Evolutionary conservation across 768 basidiomycete genomes (phyloP), one percentile per base, ranked within the genome.

Genomic region (Macrolepiota dolichaula): DNA sequence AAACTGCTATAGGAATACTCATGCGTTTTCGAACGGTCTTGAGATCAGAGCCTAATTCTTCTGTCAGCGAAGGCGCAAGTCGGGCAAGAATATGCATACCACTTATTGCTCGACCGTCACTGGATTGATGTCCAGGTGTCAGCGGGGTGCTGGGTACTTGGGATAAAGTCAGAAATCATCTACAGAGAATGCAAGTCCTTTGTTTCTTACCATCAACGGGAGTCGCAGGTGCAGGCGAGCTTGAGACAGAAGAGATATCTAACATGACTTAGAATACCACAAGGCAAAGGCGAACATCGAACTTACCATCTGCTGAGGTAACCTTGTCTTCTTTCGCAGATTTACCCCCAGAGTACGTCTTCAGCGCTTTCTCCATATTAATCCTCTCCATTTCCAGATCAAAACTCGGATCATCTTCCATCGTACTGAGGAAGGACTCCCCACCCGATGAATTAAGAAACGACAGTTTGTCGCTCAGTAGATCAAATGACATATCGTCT

Each of bases 381-480:
- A 47, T 29, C 52, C 22, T 57, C 27, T 63, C 59, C 32, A 51
- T 32, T n/a, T 63, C 67, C 65, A 75, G 62, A 42, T 79, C 76
- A 57, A 78, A 79, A 62, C 77, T 77, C 37, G 76, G 72, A 49
- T 80, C 79, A 37, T 76, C 77, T 11, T 74, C 76, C 49, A 72
- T 63, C 29, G 68, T 71, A 61, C 71, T 71, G 25, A 76, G 62
- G 53, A 76, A 75, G 4, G 76, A 73, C 47, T 73, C 74, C 15
- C 70, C 74, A 62, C 65, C 67, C 35, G 67, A 71, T 9, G 72
- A 63, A 38, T 65, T 69, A 46, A 82, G 74, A 62, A 83, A 79
- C 0, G 81, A 82, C 53, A 83, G 75, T 57, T 77, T 79, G 65
- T 84, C 83, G 59, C 81, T 82, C 57, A 85, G 65, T 37, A 85